Conservation (phyloP, 2,329 filamentous ascomycete genomes). For the Diaporthe australafricana region DNA sequence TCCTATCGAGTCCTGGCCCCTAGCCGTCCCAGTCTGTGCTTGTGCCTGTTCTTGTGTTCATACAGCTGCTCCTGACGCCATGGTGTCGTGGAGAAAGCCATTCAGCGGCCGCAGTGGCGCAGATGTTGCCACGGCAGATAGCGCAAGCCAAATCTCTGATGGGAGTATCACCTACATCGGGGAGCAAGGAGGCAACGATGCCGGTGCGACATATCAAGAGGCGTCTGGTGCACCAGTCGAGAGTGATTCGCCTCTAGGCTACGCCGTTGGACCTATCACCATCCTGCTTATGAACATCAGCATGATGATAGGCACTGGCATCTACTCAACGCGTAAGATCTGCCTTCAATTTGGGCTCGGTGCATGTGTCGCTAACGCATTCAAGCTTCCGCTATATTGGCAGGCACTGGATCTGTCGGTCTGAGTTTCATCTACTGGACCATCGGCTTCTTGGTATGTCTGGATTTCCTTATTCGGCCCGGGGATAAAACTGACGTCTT, state of each 20-base stretch:
- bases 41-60: neutral
- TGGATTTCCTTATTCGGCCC: rapidly evolving
- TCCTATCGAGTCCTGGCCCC: neutral
- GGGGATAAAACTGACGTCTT: constrained; percentile 44
- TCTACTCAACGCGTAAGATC: constrained; percentile 65
- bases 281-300: constrained; percentile 68
- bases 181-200: constrained; percentile 41
- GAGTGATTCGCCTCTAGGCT: constrained; percentile 68
- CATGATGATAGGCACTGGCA: constrained; percentile 73
- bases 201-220: constrained; percentile 57
- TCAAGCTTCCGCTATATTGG: constrained; percentile 68
- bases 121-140: constrained; percentile 3
- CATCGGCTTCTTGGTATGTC: constrained; percentile 59
- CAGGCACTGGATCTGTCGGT: constrained; percentile 70
- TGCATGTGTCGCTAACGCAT: constrained; percentile 9
- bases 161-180: constrained; percentile 33
- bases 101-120: constrained; percentile 19
- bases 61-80: neutral
- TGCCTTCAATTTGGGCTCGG: neutral
- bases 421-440: constrained; percentile 73
- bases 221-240: constrained; percentile 72
- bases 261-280: constrained; percentile 65
- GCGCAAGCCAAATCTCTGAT: constrained; percentile 28
- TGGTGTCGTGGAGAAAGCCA: constrained; percentile 34
- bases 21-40: neutral